Evolutionary conservation across 495 filamentous ascomycete genomes (phyloP).

Genomic region (Aspergillus baeticus): DNA sequence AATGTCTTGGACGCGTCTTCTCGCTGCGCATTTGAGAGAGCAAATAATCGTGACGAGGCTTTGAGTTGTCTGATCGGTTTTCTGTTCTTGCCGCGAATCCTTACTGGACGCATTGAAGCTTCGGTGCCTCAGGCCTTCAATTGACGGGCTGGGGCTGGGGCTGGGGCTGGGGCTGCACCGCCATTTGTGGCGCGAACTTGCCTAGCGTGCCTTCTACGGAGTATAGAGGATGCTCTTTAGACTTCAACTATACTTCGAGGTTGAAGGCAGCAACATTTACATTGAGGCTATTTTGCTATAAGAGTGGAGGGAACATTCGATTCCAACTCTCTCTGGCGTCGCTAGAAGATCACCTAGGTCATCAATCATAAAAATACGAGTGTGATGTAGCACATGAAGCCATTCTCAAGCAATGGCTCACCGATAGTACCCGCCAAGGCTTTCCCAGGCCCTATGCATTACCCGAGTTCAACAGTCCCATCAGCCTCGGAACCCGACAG

Average conservation of each 20-base stretch:
- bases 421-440: too few species aligned
- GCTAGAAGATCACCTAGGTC: constrained; percentile 2
- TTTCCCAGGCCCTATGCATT: neutral
- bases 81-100: constrained; percentile 1
- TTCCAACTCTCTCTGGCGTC: constrained; percentile 6
- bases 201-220: neutral
- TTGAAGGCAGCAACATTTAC: too few species aligned
- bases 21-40: constrained; percentile 1
- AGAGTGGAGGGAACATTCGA: neutral
- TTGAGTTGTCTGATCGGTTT: constrained; percentile 4
- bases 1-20: neutral
- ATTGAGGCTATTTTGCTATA: neutral
- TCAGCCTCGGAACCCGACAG: constrained; percentile 28
- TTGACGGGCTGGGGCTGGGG: neutral
- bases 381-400: neutral
- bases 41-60: neutral
- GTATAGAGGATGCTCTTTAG: too few species aligned
- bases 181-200: constrained; percentile 13
- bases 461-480: constrained; percentile 1
- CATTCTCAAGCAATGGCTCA: too few species aligned
- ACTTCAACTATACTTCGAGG: too few species aligned
- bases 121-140: constrained; percentile 15
- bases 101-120: constrained; percentile 5
- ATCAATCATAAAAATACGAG: constrained; percentile 14
- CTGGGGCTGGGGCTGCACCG: constrained; percentile 19